phyloP scores from a whole-genome alignment of 2,329 filamentous ascomycete species.

The Xylaria multiplex region DNA sequence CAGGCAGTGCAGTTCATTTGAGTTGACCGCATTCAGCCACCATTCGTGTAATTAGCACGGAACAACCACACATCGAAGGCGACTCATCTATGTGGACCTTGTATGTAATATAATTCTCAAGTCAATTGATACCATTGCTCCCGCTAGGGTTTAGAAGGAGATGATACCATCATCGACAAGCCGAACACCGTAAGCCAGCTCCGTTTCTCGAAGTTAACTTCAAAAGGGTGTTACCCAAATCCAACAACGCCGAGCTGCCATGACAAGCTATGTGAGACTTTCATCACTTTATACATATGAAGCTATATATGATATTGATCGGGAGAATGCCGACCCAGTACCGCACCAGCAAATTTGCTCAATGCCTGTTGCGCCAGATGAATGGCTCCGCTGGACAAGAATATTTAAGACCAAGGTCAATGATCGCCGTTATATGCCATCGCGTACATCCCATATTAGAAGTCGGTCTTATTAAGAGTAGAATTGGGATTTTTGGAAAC shows the following conservation, averaged over 20 bases:
- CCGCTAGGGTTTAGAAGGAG: slow-evolving; percentile 19
- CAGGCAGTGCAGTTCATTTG: not conserved
- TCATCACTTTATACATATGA: slow-evolving; percentile 34
- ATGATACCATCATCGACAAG: slow-evolving; percentile 1
- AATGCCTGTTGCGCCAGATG: not conserved
- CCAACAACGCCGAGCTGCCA: slow-evolving; percentile 35
- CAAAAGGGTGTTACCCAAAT: slow-evolving; percentile 7
- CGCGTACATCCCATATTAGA: not conserved
- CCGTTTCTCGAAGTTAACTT: not conserved
- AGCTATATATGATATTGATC: slow-evolving; percentile 29
- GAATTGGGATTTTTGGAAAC: slow-evolving; percentile 68
- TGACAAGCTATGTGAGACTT: slow-evolving; percentile 20
- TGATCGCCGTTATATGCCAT: not conserved
- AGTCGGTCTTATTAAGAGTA: slow-evolving; percentile 57
- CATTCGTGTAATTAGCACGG: not conserved
- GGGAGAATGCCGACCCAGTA: not conserved
- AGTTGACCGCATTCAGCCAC: not conserved
- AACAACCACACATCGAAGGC: not conserved
- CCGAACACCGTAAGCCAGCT: not conserved
- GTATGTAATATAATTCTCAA: not conserved
- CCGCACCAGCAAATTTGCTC: not conserved
- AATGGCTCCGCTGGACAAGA: slow-evolving; percentile 18
- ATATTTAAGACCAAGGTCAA: slow-evolving; percentile 8
- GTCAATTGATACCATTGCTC: slow-evolving; percentile 10
- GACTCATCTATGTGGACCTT: not conserved